Evolutionary conservation across 2,329 filamentous ascomycete species (phyloP), one percentile per base, ranked within the genome.

Genomic region (Alternaria longipes): DNA sequence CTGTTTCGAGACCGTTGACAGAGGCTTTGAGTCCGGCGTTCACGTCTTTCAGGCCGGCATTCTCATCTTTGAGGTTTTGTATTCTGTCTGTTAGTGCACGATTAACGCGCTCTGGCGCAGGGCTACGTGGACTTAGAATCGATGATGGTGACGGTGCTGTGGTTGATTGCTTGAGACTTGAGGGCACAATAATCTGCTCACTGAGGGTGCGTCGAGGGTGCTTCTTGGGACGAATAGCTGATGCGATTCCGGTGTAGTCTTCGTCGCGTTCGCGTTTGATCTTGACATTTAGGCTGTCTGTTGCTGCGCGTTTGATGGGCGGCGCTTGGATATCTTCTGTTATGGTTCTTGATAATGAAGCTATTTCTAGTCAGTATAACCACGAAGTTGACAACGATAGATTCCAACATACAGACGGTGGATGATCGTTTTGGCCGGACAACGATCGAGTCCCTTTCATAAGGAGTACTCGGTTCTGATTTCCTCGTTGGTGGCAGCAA

Each of bases 391-490:
- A 22, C 4, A 24, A 38, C 8, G 22, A 50, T 38, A 3, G 16
- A 26, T 7, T 4, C 36, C 1, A 20, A 90, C 86, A 86, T 87
- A 90, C 14, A 92, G 87, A 30, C 86, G 80, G 8, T 88, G 87
- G 44, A 93, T 80, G 16, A 90, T 87, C 20, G 82, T 81, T 74
- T 89, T 89, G 24, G 90, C 90, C 62, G 88, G 83, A 69, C 68
- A n/a, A 64, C 50, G 16, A 69, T 54, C 5, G 50, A 54, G 7
- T 71, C 68, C n/a, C 49, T 52, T 42, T 60, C 54, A 18, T 26
- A 59, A 8, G 66, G 59, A 24, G 65, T 63, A 11, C 60, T 60
- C 28, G 67, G 54, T 24, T 66, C 68, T n/a, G 69, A 72, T 36
- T 64, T 62, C 34, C 69, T 65, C 7, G 66, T 59, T 14, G 69